Base-by-base conservation (phyloP, 306 rosid species). In the Prosopis cineraria region DNA sequence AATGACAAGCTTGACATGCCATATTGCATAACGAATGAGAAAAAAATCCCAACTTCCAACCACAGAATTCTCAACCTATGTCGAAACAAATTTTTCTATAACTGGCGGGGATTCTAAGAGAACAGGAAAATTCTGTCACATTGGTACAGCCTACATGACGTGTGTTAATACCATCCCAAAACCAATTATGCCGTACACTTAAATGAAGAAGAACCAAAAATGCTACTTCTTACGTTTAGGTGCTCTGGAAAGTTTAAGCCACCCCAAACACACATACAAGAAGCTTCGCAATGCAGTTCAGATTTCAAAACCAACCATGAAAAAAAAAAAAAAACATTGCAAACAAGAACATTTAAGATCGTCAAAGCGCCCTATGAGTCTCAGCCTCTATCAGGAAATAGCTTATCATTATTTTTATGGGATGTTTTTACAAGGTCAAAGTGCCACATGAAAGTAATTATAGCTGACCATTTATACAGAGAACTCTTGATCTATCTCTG, bases 1-100 rank as follows among this genome's bases (percentile, higher is more conserved):
- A 47, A 24, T 34, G 39, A 64, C 63, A 75, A 44, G 72, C 50
- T 63, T 45, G 50, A 45, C 79, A 34, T 7, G 60, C 70, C 45
- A 45, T 22, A 22, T 60, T 52, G 56, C 43, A 67, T n/a, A 29
- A 40, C 48, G 19, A 30, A 39, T 19, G 30, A 37, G 3, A 10
- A 11, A 72, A 66, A 63, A n/a, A 12, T 71, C 22, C 48, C n/a
- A 34, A 47, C 19, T 60, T 10, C 43, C 8, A 48, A 50, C 39
- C 3, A 53, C 24, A 71, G 30, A 27, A 63, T 58, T 33, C 56
- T 31, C 48, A 44, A 69, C 10, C 39, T 16, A 22, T 31, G 41
- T 24, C 60, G 71, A 64, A 24, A 3, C 63, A 45, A 3, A 70
- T 0, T 2, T 60, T 60, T 66, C 30, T n/a, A n/a, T 50, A 20